Conservation (phyloP, 2,329 filamentous ascomycete genomes). For the Fusarium sp. region DNA sequence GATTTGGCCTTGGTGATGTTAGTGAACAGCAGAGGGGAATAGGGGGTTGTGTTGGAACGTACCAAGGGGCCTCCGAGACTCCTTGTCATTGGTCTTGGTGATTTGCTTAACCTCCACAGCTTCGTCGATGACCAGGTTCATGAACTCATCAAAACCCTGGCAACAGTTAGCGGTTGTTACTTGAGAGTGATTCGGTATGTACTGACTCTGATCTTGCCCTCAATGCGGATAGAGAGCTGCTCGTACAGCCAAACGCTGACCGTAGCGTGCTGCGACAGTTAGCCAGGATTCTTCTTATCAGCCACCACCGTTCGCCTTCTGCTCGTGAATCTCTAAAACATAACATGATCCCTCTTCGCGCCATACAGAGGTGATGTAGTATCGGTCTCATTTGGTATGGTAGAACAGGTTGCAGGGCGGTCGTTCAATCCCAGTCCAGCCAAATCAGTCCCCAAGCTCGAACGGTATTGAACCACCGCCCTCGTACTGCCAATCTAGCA, state of each 20-base stretch:
- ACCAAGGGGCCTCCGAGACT: slow-evolving; percentile 84
- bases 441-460: background rate
- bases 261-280: slow-evolving; percentile 71
- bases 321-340: slow-evolving; percentile 1
- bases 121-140: slow-evolving; percentile 97
- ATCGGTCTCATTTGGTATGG: background rate
- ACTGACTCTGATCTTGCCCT: slow-evolving; percentile 92
- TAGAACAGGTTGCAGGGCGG: background rate
- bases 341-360: background rate
- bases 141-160: slow-evolving; percentile 98
- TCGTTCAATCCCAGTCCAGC: background rate
- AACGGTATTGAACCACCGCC: background rate
- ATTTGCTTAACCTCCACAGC: slow-evolving; percentile 90
- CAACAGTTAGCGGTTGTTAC: slow-evolving; percentile 1
- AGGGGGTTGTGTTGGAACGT: slow-evolving; percentile 45
- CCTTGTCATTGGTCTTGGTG: slow-evolving; percentile 80
- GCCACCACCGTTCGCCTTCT: background rate
- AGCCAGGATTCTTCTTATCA: slow-evolving; percentile 21
- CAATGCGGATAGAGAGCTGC: slow-evolving; percentile 91
- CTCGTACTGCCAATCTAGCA: background rate
- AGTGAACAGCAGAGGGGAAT: background rate
- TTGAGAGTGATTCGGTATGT: background rate
- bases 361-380: background rate
- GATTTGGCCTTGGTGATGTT: slow-evolving; percentile 74
- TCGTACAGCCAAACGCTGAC: slow-evolving; percentile 98